phyloP scores from a whole-genome alignment of 352 stramenopile genomes.

The Globisporangium spiculum region DNA sequence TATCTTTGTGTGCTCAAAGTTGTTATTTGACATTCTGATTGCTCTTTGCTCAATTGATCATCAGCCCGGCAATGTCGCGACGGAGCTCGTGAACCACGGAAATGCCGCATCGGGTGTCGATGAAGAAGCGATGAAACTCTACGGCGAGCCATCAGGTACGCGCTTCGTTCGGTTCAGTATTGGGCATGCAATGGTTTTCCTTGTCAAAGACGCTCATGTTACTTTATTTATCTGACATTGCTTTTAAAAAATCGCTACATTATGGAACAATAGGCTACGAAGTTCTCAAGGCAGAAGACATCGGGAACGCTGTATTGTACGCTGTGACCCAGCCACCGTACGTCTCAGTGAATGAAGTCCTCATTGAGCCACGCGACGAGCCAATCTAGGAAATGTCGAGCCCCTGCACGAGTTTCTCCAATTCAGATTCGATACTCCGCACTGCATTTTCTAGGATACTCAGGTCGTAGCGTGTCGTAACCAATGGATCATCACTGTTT shows the following conservation, averaged over 20 bases:
- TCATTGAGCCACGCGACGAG: constrained; percentile 89
- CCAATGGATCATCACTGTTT: constrained; percentile 14
- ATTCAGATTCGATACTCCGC: constrained; percentile 40
- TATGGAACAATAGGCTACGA: constrained; percentile 46
- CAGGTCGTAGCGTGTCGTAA: constrained; percentile 28
- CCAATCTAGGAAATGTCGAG: constrained; percentile 54
- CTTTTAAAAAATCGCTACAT: constrained; percentile 17
- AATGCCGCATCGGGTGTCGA: constrained; percentile 68
- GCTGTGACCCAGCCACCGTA: constrained; percentile 82
- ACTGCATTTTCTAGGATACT: constrained; percentile 37
- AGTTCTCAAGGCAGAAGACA: constrained; percentile 80
- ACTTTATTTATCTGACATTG: constrained; percentile 6
- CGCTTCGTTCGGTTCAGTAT: not conserved
- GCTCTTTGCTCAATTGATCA: constrained; percentile 6
- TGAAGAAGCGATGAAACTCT: constrained; percentile 75
- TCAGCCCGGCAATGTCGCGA: constrained; percentile 88
- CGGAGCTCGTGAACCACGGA: constrained; percentile 87
- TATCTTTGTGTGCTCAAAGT: not conserved
- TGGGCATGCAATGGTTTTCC: not conserved
- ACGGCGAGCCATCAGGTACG: constrained; percentile 47
- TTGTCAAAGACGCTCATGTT: not conserved
- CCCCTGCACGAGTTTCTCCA: constrained; percentile 43
- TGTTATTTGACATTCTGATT: not conserved
- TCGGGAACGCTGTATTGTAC: constrained; percentile 86
- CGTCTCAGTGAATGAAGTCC: constrained; percentile 89